These are phyloP conservation scores for Chaetothyriales sp. DNA, from an alignment of 2,329 filamentous ascomycete species.

Conservation along the genomic window DNA sequence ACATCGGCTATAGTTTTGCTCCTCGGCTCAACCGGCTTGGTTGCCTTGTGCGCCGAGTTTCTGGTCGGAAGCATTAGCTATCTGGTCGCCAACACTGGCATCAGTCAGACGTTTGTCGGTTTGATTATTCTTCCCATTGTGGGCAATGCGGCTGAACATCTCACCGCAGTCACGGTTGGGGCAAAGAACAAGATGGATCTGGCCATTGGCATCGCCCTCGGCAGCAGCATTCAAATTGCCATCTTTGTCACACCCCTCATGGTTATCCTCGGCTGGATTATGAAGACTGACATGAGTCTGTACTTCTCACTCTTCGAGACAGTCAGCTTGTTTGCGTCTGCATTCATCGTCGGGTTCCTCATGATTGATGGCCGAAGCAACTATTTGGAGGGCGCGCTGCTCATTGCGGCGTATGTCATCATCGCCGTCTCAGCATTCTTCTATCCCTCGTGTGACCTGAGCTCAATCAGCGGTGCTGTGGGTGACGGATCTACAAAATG, in stretches of 20 bases:
- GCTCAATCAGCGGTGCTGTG: conserved; percentile 9
- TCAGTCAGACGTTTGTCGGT: conserved; percentile 55
- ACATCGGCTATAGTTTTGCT: conserved; percentile 45
- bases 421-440: conserved; percentile 53
- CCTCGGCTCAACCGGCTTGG: conserved; percentile 47
- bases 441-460: conserved; percentile 37
- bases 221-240: conserved; percentile 56
- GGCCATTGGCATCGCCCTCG: conserved; percentile 56
- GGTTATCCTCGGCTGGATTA: conserved; percentile 56
- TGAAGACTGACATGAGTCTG: conserved; percentile 55
- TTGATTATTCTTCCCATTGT: conserved; percentile 59
- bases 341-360: conserved; percentile 76
- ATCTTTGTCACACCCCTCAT: conserved; percentile 56
- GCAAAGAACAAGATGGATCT: conserved; percentile 65
- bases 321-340: conserved; percentile 67
- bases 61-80: conserved; percentile 53
- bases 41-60: conserved; percentile 55
- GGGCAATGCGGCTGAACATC: conserved; percentile 58
- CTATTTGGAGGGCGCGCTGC: conserved; percentile 58
- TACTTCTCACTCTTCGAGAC: conserved; percentile 86
- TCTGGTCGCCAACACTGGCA: conserved; percentile 39
- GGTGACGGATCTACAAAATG: not conserved
- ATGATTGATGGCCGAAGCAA: conserved; percentile 75
- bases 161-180: conserved; percentile 55
- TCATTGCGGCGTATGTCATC: conserved; percentile 53